Evolutionary conservation across 345 rosid genomes (phyloP).

Genomic region (Raphanus sativus): DNA sequence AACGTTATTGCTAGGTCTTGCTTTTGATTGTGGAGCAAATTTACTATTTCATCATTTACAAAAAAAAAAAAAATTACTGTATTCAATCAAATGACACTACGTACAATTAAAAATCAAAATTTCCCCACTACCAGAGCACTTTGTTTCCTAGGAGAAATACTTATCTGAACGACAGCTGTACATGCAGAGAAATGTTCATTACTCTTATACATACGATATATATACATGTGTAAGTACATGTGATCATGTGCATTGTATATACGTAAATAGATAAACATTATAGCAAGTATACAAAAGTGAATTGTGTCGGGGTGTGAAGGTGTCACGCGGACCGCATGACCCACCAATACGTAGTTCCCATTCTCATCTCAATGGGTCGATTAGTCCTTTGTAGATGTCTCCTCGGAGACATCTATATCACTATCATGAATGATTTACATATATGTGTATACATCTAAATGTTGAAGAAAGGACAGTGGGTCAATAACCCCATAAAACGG

Average conservation of each 20-base stretch:
- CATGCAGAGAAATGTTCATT: slow-evolving; percentile 16
- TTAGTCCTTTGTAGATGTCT: slow-evolving; percentile 29
- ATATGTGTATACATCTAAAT: neutral
- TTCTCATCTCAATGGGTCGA: slow-evolving; percentile 29
- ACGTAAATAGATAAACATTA: slow-evolving; percentile 26
- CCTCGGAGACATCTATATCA: slow-evolving; percentile 23
- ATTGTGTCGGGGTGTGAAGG: slow-evolving; percentile 35
- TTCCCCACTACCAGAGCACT: slow-evolving; percentile 34
- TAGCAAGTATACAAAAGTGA: slow-evolving; percentile 34
- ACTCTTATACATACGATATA: neutral
- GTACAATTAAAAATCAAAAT: neutral
- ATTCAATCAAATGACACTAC: neutral
- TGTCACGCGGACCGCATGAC: slow-evolving; percentile 42
- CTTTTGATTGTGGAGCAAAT: slow-evolving; percentile 9
- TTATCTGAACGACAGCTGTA: slow-evolving; percentile 53
- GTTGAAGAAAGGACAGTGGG: slow-evolving; percentile 28
- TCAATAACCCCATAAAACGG: slow-evolving; percentile 32
- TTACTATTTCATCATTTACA: slow-evolving; percentile 8
- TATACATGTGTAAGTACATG: slow-evolving; percentile 9
- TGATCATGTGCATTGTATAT: slow-evolving; percentile 37
- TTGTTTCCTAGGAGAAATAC: slow-evolving; percentile 56
- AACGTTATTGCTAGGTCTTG: slow-evolving; percentile 16
- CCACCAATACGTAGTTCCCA: slow-evolving; percentile 39
- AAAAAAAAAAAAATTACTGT: neutral
- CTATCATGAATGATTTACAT: slow-evolving; percentile 9